Base-by-base conservation (phyloP, 2,329 filamentous ascomycete genomes). In the Hypoxylon sp. region DNA sequence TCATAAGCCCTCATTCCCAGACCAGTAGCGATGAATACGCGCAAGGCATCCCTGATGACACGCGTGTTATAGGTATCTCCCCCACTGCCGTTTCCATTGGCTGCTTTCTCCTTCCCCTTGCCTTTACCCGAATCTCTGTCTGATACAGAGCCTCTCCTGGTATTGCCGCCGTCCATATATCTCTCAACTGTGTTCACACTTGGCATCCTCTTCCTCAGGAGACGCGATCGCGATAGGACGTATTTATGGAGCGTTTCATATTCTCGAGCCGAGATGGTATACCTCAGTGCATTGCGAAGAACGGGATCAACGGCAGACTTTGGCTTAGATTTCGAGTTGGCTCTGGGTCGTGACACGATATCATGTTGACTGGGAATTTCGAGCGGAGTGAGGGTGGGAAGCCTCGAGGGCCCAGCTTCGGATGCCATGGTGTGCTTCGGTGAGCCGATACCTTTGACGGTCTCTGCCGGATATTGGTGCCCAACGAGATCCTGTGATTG, bases 211-310 rank as follows among this genome's bases (percentile, higher is more conserved):
- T 84, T 82, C 58, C 84, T 85, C 37, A 91, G 80, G 6, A 86
- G 78, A 57, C 84, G 85, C 48, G 92, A 91, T 51, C 91, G 89
- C 67, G 92, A 93, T 55, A 96, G 86, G 58, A 97, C 87, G 77
- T 94, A 94, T 76, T 91, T 91, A 80, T 97, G 93, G 17, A 98
- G 87, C 0, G 91, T 83, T 72, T 93, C 91, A 80, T 98, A 98
- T 79, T 98, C 94, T 79, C 91, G 89, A 46, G 93, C 90, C 6
- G 89, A 91, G 77, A 94, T 93, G 64, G 92, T 96, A 81, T 97
- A 94, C 72, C 94, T 91, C 65, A 98, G 85, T 47, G 93, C 91
- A 79, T 96, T 97, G 80, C 93, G 92, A 62, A 97, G 86, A 69
- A 97, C 86, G 4, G 92, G 91, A 72, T 95, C 92, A 65, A 80